These are phyloP conservation scores for Solanum hybrid DNA, from an alignment of 305 asterid genomes.

Conservation along the genomic window DNA sequence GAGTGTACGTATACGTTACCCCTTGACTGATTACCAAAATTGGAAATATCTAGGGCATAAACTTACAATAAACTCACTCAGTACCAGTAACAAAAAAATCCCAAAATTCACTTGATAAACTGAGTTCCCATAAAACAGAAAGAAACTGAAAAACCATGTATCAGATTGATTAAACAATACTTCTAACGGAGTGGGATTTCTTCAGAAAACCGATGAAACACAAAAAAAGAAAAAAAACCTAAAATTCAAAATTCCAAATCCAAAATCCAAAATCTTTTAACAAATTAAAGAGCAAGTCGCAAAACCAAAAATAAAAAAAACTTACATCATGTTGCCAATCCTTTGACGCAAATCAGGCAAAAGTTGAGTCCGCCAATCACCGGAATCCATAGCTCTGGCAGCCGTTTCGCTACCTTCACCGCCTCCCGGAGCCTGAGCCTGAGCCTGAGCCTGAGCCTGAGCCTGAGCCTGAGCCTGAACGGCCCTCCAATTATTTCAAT, in stretches of 20 bases:
- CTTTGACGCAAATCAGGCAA: neutral
- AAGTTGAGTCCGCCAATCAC: neutral
- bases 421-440: slow-evolving; percentile 8
- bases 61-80: neutral
- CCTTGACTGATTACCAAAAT: neutral
- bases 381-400: neutral
- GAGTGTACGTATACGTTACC: neutral
- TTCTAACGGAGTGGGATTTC: too few relatives aligned
- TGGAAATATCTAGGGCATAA: neutral
- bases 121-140: neutral
- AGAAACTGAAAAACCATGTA: neutral
- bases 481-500: neutral
- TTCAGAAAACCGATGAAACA: neutral
- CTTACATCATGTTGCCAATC: neutral
- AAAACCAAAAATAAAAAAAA: neutral
- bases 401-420: neutral
- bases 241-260: neutral
- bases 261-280: neutral
- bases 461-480: neutral
- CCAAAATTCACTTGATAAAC: neutral
- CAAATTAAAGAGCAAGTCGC: neutral
- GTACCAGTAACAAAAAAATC: neutral
- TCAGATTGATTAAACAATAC: neutral
- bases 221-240: neutral
- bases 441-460: slow-evolving; percentile 2